Percentiles rank a stretch among this genome's conserved stretches.
These are phyloP conservation scores for Rhododendron ovatum DNA, from an alignment of 148 eudicot genomes.

Conservation along the genomic window DNA sequence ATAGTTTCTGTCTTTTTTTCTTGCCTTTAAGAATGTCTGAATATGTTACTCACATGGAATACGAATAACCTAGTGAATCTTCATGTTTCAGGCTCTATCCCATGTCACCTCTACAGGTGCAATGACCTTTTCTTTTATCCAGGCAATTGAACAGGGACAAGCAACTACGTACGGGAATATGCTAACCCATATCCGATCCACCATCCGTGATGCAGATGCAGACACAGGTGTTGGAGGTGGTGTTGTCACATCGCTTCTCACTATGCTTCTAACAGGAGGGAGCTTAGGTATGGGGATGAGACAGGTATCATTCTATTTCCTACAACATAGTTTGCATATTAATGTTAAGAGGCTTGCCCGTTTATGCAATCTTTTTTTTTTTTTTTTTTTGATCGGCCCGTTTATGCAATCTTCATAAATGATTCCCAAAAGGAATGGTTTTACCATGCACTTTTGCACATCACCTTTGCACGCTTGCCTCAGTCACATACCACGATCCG, in stretches of 20 bases:
- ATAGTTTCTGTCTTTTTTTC: neutral
- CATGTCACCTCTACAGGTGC: slow-evolving; percentile 62
- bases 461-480: no score
- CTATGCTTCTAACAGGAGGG: slow-evolving; percentile 58
- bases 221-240: slow-evolving; percentile 24
- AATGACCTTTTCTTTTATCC: slow-evolving; percentile 55
- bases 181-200: slow-evolving; percentile 43
- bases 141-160: slow-evolving; percentile 46
- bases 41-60: neutral
- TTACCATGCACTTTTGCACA: no score
- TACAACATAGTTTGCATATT: neutral
- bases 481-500: no score
- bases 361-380: no score
- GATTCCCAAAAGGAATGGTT: no score
- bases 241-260: slow-evolving; percentile 37
- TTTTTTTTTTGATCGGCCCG: no score
- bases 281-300: slow-evolving; percentile 31
- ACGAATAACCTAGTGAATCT: neutral
- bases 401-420: no score
- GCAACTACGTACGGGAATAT: slow-evolving; percentile 49
- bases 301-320: slow-evolving; percentile 34
- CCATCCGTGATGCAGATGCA: slow-evolving; percentile 23
- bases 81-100: slow-evolving; percentile 38
- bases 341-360: no score
- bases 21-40: neutral